These are phyloP conservation scores for Metroxylon sagu DNA, from an alignment of 176 grass and related monocot genomes.

Conservation along the genomic window DNA sequence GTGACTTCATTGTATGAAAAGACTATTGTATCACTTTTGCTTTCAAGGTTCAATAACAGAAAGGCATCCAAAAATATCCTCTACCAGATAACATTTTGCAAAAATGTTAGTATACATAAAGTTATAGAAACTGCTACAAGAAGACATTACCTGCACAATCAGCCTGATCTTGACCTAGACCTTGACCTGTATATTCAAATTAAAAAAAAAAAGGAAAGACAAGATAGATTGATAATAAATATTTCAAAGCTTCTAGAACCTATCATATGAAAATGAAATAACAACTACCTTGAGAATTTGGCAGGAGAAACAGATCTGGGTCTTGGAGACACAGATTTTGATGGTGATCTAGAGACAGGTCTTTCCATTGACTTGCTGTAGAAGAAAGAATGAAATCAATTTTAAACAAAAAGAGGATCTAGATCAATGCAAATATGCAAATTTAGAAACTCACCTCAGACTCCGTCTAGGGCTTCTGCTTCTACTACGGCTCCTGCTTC, in stretches of 20 bases:
- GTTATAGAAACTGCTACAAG: no score
- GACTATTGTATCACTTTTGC: no score
- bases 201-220: not conserved
- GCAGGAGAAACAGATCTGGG: constrained; percentile 8
- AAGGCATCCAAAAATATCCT: no score
- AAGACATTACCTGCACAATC: constrained; percentile 9
- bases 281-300: constrained; percentile 3
- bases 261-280: not conserved
- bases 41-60: no score
- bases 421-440: not conserved
- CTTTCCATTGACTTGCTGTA: constrained; percentile 17
- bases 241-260: not conserved
- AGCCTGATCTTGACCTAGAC: constrained; percentile 15
- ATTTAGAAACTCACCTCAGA: not conserved
- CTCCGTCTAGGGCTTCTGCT: constrained; percentile 12
- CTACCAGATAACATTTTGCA: no score
- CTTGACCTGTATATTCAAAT: constrained; percentile 17
- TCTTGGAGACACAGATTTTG: constrained; percentile 14
- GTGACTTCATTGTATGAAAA: no score
- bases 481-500: constrained; percentile 5
- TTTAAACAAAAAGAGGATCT: not conserved
- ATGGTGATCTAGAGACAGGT: constrained; percentile 4
- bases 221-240: not conserved
- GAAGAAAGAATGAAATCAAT: not conserved
- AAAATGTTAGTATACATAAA: no score